Evolutionary conservation across 2,329 filamentous ascomycete species (phyloP).

Genomic region (Plenodomus biglobosus): DNA sequence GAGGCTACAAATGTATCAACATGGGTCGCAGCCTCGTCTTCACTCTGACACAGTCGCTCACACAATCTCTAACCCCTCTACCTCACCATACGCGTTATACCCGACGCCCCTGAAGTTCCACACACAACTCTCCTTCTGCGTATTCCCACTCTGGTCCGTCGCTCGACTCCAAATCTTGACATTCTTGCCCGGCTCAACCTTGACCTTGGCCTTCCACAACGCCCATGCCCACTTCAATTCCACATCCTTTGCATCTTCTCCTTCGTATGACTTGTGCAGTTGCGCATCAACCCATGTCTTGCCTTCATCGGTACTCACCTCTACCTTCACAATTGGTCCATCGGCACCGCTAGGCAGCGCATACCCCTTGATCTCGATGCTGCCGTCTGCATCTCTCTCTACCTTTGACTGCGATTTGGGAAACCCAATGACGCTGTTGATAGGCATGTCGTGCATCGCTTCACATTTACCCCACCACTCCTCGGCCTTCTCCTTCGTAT

Average conservation of each 20-base stretch:
- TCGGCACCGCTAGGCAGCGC: conserved; percentile 57
- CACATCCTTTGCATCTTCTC: conserved; percentile 15
- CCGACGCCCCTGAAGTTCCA: conserved; percentile 64
- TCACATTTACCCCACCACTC: conserved; percentile 55
- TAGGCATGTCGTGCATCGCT: conserved; percentile 57
- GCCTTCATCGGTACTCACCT: conserved; percentile 56
- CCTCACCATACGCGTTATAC: conserved; percentile 63
- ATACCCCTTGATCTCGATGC: conserved; percentile 57
- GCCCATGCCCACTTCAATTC: conserved; percentile 59
- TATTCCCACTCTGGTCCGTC: conserved; percentile 56
- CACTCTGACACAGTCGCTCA: conserved; percentile 14
- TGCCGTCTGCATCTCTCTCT: conserved; percentile 42
- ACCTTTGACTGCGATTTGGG: conserved; percentile 52
- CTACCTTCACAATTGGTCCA: conserved; percentile 57
- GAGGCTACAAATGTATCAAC: background rate
- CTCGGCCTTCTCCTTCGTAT: conserved; percentile 53
- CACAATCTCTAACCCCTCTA: conserved; percentile 51
- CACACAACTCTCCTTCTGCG: conserved; percentile 51
- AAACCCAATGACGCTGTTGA: conserved; percentile 58
- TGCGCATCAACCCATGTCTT: conserved; percentile 54
- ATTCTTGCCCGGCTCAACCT: conserved; percentile 45
- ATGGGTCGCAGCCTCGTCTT: background rate
- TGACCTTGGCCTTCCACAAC: conserved; percentile 55
- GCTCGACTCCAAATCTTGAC: conserved; percentile 57
- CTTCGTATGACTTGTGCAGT: conserved; percentile 29